phyloP scores from a whole-genome alignment of 257 asterid genomes.

The Petunia secreta region DNA sequence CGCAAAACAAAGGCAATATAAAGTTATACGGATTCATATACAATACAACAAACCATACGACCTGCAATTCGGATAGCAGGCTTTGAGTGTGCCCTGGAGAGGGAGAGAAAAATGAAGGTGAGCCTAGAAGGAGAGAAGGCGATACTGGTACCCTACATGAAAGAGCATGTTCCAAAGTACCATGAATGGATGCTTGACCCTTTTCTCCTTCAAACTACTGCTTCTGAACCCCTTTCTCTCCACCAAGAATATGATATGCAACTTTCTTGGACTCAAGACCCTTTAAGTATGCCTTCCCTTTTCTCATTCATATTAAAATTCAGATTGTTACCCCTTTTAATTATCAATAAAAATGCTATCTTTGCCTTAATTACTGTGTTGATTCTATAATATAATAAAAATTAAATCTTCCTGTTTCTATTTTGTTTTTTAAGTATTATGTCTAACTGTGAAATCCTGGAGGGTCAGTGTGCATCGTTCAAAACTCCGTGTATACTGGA shows the following conservation, averaged over 20 bases:
- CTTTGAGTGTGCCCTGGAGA: not conserved
- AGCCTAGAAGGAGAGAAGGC: constrained; percentile 81
- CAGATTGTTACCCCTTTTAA: not conserved
- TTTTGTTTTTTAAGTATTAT: too few species aligned
- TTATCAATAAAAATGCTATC: not conserved
- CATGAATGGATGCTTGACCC: constrained; percentile 96
- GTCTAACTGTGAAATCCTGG: too few species aligned
- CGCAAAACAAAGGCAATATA: too few species aligned
- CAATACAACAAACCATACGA: too few species aligned
- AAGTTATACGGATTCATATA: too few species aligned
- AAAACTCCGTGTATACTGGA: too few species aligned
- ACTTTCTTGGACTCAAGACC: constrained; percentile 82
- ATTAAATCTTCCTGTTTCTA: not conserved
- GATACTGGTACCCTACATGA: constrained; percentile 83
- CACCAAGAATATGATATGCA: constrained; percentile 87
- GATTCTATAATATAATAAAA: not conserved
- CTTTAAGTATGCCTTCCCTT: constrained; percentile 50
- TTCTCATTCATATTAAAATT: not conserved
- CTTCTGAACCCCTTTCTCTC: constrained; percentile 85
- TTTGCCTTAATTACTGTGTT: not conserved
- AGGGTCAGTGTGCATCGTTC: too few species aligned
- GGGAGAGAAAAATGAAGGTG: constrained; percentile 46
- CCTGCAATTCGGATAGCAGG: too few species aligned
- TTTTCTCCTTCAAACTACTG: constrained; percentile 85
- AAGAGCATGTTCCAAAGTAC: constrained; percentile 82